Base-by-base conservation (phyloP, 345 rosid genomes). In the Populus pruinosa region DNA sequence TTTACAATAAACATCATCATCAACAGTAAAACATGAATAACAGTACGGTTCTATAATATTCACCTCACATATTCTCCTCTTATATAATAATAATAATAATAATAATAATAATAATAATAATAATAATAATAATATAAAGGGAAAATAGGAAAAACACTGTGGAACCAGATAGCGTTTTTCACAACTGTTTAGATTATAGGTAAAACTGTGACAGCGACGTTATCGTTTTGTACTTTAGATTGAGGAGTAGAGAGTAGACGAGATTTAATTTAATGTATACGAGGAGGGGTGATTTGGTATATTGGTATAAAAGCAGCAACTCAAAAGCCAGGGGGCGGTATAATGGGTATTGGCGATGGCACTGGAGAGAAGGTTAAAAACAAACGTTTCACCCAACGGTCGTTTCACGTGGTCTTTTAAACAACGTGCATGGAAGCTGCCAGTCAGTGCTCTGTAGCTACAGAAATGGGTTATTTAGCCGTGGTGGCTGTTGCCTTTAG, bases 371-470 rank as follows among this genome's bases (percentile, higher is more conserved):
- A 20, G 49, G 38, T 27, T 6, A 35, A 43, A 21, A 6, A 47
- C 53, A 71, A 33, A 33, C 5, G 25, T 39, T 31, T 70, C 64
- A 31, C 25, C 74, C 53, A 71, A 33, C 80, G 80, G 80, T 71
- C 80, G 29, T 27, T 27, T 27, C 29, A 27, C 29, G 29, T 27
- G 29, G 29, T 27, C 29, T 27, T 33, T 33, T 44, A 77, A 13
- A 70, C 41, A 43, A 70, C 50, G 75, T 44, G 38, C 41, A 61
- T 27, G 6, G 8, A 23, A 59, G 31, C 74, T 77, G 65, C 43
- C 69, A 43, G 2, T 31, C 31, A 41, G 1, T 44, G 1, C 63
- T n/a, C 59, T 6, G 23, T 18, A 1, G 59, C 20, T 53, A 53
- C 55, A 33, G 36, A 33, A 33, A 4, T 33, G 36, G 36, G 36